Base-by-base conservation (phyloP, 345 rosid genomes). In the Streptanthus diversifolius region DNA sequence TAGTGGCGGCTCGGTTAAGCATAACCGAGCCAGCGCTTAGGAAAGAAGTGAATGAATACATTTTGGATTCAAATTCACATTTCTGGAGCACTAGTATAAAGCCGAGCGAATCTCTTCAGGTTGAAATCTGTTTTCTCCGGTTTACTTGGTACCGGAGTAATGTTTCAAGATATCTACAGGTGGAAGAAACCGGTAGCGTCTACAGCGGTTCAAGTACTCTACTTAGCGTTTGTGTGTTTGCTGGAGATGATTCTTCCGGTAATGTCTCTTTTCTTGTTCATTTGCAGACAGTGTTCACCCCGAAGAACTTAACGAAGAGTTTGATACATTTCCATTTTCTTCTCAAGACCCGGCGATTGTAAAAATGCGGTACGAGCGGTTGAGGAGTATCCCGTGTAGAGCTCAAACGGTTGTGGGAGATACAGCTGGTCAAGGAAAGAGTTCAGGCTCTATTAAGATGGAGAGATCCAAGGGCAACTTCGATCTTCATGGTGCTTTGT, bases 1-100 rank as follows among this genome's bases (percentile, higher is more conserved):
- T 95, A 40, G 96, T 95, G 66, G 95, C 96, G 4, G 79, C 86
- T 74, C 84, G 98, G 67, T 85, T 95, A 35, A 81, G 90, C 22
- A 78, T 95, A 33, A 86, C 98, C 5, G 99, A 95, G 71, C 99
- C 99, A 11, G 95, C 99, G 4, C 81, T 95, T 12, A 82, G 81
- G 49, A 88, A 81, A 72, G 99, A 92, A 75, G 89, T 95, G 4
- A 84, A 92, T 2, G 99, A 92, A 56, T 88, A 90, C 78, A 95
- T 95, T 84, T 83, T 93, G 5, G 98, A 88, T 78, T 88, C 89
- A 18, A 77, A 86, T 65, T 84, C 96, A n/a, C 99, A 92, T 74
- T 73, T 90, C 51, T 95, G 96, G 97, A 95, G 99, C 78, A 86
- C 90, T 93, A 90, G 99, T 80, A 84, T n/a, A 92, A 70, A 92